These are phyloP conservation scores for Leccinum subtestaceum DNA, from an alignment of 768 basidiomycete species.

Conservation along the genomic window DNA sequence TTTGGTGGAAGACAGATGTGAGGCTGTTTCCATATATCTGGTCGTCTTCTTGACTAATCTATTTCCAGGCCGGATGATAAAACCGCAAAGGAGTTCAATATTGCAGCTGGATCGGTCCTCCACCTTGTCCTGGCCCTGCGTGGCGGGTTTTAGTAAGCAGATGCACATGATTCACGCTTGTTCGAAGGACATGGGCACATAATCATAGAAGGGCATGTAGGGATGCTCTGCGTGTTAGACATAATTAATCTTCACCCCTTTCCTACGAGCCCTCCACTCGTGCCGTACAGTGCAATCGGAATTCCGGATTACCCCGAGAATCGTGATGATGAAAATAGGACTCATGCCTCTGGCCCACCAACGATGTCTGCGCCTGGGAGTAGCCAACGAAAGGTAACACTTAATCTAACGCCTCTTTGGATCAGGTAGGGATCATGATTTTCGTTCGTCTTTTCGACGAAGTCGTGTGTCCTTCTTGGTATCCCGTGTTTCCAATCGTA, in stretches of 20 bases:
- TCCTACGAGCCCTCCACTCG: slow-evolving; percentile 3
- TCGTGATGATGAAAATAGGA: slow-evolving; percentile 7
- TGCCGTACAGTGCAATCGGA: slow-evolving; percentile 1
- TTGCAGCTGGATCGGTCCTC: slow-evolving; percentile 81
- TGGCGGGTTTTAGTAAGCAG: slow-evolving; percentile 62
- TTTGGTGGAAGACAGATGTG: slow-evolving; percentile 93
- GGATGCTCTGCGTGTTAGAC: slow-evolving; percentile 30
- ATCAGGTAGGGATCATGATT: slow-evolving; percentile 37
- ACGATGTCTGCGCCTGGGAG: slow-evolving; percentile 81
- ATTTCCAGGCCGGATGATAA: slow-evolving; percentile 81
- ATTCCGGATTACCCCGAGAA: not conserved
- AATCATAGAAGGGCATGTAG: slow-evolving; percentile 25
- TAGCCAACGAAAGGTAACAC: slow-evolving; percentile 86
- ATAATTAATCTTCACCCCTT: slow-evolving; percentile 26
- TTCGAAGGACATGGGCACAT: slow-evolving; percentile 21
- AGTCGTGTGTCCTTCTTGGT: slow-evolving; percentile 55
- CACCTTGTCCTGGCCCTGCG: slow-evolving; percentile 95
- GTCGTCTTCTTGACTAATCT: not conserved
- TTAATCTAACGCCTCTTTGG: slow-evolving; percentile 58
- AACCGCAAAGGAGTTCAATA: slow-evolving; percentile 79
- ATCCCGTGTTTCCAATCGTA: slow-evolving; percentile 92
- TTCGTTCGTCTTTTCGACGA: slow-evolving; percentile 41
- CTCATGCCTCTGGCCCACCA: slow-evolving; percentile 42
- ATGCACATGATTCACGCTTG: slow-evolving; percentile 5
- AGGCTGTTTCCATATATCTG: slow-evolving; percentile 25